These are phyloP conservation scores for Aspergillus ochraceus DNA, from an alignment of 2,329 filamentous ascomycete genomes.

Conservation along the genomic window DNA sequence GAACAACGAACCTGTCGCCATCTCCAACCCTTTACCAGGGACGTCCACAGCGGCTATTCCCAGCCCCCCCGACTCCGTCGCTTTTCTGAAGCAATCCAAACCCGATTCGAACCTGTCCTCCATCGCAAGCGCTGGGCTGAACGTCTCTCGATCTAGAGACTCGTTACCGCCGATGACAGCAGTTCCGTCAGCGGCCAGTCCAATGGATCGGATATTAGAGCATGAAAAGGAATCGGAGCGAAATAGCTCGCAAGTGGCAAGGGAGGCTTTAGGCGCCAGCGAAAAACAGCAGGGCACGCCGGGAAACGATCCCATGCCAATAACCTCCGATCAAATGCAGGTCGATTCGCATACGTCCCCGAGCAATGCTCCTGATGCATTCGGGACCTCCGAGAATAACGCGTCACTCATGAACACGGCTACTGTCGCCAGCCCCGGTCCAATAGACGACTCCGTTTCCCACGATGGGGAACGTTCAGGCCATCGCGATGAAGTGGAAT, in stretches of 20 bases:
- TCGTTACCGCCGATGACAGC: constrained; percentile 40
- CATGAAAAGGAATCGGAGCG: constrained; percentile 34
- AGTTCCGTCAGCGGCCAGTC: constrained; percentile 60
- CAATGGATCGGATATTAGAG: constrained; percentile 30
- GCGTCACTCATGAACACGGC: constrained; percentile 53
- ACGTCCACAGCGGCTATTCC: constrained; percentile 30
- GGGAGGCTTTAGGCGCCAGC: constrained; percentile 41
- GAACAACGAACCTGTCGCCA: constrained; percentile 40
- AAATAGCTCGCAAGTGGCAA: constrained; percentile 42
- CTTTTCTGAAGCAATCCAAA: constrained; percentile 39
- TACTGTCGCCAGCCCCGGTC: constrained; percentile 49
- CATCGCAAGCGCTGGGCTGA: constrained; percentile 44
- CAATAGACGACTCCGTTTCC: constrained; percentile 45
- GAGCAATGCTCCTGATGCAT: constrained; percentile 48
- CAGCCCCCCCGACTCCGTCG: constrained; percentile 30
- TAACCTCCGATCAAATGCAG: constrained; percentile 47
- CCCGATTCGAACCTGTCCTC: constrained; percentile 40
- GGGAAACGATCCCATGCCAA: constrained; percentile 51
- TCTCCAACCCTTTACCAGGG: constrained; percentile 37
- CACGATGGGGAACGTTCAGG: constrained; percentile 44
- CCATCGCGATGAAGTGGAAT: constrained; percentile 37
- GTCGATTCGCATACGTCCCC: constrained; percentile 54
- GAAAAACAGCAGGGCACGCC: constrained; percentile 37
- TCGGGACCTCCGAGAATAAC: constrained; percentile 53
- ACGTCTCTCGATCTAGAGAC: constrained; percentile 40